phyloP scores from a whole-genome alignment of 495 filamentous ascomycete genomes.

The Penicillium coffeae region DNA sequence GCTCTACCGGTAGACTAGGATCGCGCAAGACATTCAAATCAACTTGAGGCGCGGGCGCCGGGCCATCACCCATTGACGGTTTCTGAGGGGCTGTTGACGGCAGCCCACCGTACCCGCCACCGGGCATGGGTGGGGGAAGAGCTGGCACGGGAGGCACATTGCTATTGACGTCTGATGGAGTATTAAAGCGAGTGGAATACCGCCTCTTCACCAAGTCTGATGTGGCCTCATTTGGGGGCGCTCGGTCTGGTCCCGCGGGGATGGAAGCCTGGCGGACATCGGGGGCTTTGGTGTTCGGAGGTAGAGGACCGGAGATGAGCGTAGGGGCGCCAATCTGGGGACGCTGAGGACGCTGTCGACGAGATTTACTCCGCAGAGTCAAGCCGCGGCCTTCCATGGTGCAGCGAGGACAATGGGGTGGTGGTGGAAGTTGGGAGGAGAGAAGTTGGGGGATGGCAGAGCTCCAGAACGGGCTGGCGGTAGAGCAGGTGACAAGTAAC shows the following conservation, averaged over 20 bases:
- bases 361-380: conserved; percentile 86
- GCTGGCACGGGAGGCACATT: conserved; percentile 64
- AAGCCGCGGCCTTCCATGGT: conserved; percentile 63
- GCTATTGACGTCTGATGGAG: conserved; percentile 64
- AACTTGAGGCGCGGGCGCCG: conserved; percentile 43
- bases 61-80: conserved; percentile 34
- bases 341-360: conserved; percentile 57
- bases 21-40: conserved; percentile 75
- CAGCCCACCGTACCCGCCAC: conserved; percentile 44
- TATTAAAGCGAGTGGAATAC: conserved; percentile 88
- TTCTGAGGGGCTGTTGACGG: conserved; percentile 33
- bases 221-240: conserved; percentile 52
- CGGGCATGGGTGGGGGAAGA: conserved; percentile 44
- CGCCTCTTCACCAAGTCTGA: conserved; percentile 90
- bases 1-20: conserved; percentile 67
- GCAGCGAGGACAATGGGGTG: conserved; percentile 7
- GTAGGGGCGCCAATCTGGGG: conserved; percentile 80
- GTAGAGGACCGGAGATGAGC: conserved; percentile 67
- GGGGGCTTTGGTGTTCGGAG: conserved; percentile 30
- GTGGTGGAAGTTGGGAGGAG: conserved; percentile 6
- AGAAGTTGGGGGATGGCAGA: conserved; percentile 1
- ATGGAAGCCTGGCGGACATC: conserved; percentile 19
- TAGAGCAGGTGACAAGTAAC: too few species aligned
- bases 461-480: conserved; percentile 3
- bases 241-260: conserved; percentile 30